Evolutionary conservation across 768 basidiomycete species (phyloP).

Genomic region (Hydnomerulius pinastri): DNA sequence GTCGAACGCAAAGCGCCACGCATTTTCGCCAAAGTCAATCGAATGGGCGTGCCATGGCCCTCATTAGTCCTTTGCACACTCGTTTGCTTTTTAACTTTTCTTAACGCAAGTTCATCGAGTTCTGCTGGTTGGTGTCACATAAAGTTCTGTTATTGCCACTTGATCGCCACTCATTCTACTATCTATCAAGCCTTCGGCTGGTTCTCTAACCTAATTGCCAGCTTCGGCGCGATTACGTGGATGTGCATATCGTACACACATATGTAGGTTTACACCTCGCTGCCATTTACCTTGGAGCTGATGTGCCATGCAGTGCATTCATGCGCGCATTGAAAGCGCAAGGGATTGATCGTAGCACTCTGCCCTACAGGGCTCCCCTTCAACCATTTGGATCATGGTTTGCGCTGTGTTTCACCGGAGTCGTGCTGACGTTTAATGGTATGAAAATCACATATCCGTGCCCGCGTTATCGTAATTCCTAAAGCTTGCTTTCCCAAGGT

Average conservation of each 20-base stretch:
- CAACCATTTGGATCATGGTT: conserved; percentile 64
- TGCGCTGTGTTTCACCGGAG: conserved; percentile 50
- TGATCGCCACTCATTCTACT: conserved; percentile 18
- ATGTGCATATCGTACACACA: conserved; percentile 32
- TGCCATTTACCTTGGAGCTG: conserved; percentile 7
- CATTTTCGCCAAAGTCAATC: conserved; percentile 39
- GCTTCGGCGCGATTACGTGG: conserved; percentile 37
- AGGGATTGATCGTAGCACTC: conserved; percentile 41
- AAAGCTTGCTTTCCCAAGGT: conserved; percentile 11
- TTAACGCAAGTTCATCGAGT: conserved; percentile 53
- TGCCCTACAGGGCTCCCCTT: conserved; percentile 60
- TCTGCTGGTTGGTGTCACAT: conserved; percentile 43
- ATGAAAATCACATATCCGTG: conserved; percentile 10
- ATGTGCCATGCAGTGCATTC: conserved; percentile 16
- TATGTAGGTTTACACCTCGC: conserved; percentile 19
- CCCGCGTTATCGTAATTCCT: conserved; percentile 9
- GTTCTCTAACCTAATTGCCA: conserved; percentile 32
- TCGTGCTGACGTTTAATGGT: conserved; percentile 63
- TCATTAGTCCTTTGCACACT: conserved; percentile 53
- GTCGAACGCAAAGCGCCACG: conserved; percentile 48
- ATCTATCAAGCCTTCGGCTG: conserved; percentile 22
- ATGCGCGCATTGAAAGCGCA: conserved; percentile 34
- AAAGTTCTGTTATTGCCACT: conserved; percentile 25
- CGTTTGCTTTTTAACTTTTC: conserved; percentile 60
- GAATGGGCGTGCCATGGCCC: conserved; percentile 32